A percentile compares a stretch with the other conserved stretches of the same genome.
These are phyloP conservation scores for Xylaria nigripes DNA, from an alignment of 495 filamentous ascomycete genomes.

Conservation along the genomic window DNA sequence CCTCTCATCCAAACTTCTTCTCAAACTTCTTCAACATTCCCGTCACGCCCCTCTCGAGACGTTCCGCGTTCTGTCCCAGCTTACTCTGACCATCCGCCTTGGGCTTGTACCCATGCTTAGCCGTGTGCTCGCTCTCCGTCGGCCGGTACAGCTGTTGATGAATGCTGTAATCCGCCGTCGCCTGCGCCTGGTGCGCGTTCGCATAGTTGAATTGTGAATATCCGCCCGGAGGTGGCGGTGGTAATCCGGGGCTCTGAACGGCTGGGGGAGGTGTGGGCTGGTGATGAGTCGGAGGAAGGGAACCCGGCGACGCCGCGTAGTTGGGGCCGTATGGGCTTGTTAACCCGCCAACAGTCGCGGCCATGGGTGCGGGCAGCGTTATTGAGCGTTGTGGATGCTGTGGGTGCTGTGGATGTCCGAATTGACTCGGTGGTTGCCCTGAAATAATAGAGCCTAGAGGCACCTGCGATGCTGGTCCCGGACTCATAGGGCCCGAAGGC, in stretches of 20 bases:
- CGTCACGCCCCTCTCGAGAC: constrained; percentile 69
- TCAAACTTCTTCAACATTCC: constrained; percentile 83
- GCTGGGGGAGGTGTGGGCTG: constrained; percentile 18
- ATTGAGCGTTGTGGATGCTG: constrained; percentile 30
- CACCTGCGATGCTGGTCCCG: constrained; percentile 19
- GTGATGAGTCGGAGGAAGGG: constrained; percentile 22
- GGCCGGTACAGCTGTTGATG: constrained; percentile 75
- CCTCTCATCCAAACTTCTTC: constrained; percentile 56
- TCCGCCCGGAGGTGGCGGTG: constrained; percentile 36
- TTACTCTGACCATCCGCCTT: constrained; percentile 46
- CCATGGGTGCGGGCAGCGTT: constrained; percentile 32
- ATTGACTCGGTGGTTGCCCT: constrained; percentile 29
- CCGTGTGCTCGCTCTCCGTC: constrained; percentile 50
- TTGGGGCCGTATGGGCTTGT: constrained; percentile 32
- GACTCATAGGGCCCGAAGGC: constrained; percentile 12
- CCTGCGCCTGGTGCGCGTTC: constrained; percentile 17
- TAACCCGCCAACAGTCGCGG: constrained; percentile 24
- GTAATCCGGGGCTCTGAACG: constrained; percentile 20
- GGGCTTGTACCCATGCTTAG: constrained; percentile 37
- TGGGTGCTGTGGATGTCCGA: background rate
- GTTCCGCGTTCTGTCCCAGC: constrained; percentile 59
- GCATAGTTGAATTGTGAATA: constrained; percentile 53
- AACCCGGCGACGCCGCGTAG: constrained; percentile 33
- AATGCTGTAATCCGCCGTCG: constrained; percentile 50
- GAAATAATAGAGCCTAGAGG: too few species aligned